Evolutionary conservation across 441 rosid species (phyloP).

Genomic region (Adansonia gregorii): DNA sequence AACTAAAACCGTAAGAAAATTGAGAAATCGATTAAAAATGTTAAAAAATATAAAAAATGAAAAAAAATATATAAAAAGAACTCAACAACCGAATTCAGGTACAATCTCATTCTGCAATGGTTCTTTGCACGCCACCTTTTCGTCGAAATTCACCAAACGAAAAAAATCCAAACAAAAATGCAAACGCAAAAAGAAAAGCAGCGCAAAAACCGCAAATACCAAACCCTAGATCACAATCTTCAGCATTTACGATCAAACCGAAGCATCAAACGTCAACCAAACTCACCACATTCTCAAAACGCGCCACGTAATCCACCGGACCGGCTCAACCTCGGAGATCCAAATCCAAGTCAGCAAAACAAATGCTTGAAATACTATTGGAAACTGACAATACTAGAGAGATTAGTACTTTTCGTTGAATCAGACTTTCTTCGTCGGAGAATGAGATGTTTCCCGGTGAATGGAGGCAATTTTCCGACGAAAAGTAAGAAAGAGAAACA

Average conservation of each 20-base stretch:
- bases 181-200: conserved; percentile 14
- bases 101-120: conserved; percentile 92
- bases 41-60: background rate
- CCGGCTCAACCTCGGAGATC: conserved; percentile 67
- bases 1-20: conserved; percentile 19
- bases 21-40: conserved; percentile 18
- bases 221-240: conserved; percentile 90
- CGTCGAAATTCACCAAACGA: conserved; percentile 32
- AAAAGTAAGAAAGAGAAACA: conserved; percentile 45
- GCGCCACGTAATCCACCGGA: conserved; percentile 42
- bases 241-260: conserved; percentile 34
- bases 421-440: conserved; percentile 9
- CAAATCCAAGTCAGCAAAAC: conserved; percentile 33
- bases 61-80: background rate
- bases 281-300: conserved; percentile 75
- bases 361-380: conserved; percentile 21
- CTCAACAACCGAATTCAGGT: conserved; percentile 33
- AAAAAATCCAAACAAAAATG: conserved; percentile 34
- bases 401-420: conserved; percentile 28
- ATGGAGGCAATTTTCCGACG: conserved; percentile 34
- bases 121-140: conserved; percentile 64
- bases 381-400: conserved; percentile 21
- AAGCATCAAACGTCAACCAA: conserved; percentile 36
- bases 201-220: conserved; percentile 37
- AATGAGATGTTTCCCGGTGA: conserved; percentile 22